A percentile compares a stretch with the other conserved stretches of the same genome.
phyloP scores from a whole-genome alignment of 805 yeast species.

The Cyberlindnera japonica region DNA sequence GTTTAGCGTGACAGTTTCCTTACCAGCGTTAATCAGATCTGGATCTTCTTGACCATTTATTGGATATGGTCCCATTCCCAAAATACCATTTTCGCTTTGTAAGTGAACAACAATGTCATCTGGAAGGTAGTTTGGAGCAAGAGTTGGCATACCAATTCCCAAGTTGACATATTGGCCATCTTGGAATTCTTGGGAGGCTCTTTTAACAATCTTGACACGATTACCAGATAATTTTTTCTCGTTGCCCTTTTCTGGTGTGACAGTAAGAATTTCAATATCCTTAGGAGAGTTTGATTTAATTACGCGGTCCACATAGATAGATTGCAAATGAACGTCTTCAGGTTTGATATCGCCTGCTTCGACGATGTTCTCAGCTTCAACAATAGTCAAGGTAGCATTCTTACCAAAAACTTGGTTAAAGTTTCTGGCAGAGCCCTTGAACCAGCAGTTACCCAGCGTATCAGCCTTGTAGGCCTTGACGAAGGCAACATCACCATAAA shows the following conservation, averaged over 20 bases:
- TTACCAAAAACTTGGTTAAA: conserved; percentile 44
- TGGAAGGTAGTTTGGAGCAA: conserved; percentile 41
- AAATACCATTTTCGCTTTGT: conserved; percentile 48
- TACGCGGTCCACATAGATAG: conserved; percentile 39
- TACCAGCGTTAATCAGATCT: conserved; percentile 49
- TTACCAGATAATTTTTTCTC: conserved; percentile 19
- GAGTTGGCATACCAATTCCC: conserved; percentile 51
- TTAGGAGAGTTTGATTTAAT: conserved; percentile 41
- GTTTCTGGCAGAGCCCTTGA: conserved; percentile 43
- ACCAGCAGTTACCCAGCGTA: conserved; percentile 45
- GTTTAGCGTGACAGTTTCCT: conserved; percentile 44
- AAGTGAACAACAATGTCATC: conserved; percentile 35
- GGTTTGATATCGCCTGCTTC: conserved; percentile 42
- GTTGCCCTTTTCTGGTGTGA: conserved; percentile 14
- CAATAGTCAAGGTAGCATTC: conserved; percentile 43
- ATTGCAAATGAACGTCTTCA: conserved; percentile 44
- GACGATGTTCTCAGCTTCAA: conserved; percentile 49
- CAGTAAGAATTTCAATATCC: conserved; percentile 38
- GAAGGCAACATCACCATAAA: conserved; percentile 46
- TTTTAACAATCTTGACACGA: conserved; percentile 36
- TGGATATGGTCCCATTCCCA: conserved; percentile 49
- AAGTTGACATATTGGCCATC: conserved; percentile 42
- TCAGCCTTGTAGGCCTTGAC: conserved; percentile 48
- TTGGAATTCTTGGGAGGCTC: conserved; percentile 45
- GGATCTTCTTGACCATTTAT: conserved; percentile 41